phyloP scores from a whole-genome alignment of 2,329 filamentous ascomycete species.

The Phyllosticta citrichinensis region DNA sequence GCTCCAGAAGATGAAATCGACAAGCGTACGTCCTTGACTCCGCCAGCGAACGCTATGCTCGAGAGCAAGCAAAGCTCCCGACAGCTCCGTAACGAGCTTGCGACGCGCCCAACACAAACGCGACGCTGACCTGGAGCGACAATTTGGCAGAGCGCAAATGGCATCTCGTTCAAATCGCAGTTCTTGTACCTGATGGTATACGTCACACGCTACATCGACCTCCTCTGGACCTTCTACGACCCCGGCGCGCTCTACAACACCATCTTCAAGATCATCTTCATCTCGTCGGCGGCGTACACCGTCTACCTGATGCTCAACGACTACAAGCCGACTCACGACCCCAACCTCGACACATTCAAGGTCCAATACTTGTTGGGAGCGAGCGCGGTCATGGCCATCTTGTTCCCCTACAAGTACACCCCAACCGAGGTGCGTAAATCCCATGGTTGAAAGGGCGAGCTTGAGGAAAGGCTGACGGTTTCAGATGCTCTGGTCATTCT shows the following conservation, averaged over 20 bases:
- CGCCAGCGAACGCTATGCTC: neutral
- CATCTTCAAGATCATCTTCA: slow-evolving; percentile 92
- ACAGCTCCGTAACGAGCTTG: neutral
- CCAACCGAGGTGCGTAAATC: slow-evolving; percentile 47
- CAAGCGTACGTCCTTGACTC: slow-evolving; percentile 56
- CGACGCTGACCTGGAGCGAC: slow-evolving; percentile 6
- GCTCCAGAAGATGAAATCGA: slow-evolving; percentile 84
- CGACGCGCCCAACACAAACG: neutral
- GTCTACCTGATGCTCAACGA: slow-evolving; percentile 97
- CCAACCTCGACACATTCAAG: slow-evolving; percentile 93
- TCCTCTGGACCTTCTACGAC: slow-evolving; percentile 73
- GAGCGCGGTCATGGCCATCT: slow-evolving; percentile 64
- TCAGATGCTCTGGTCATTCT: slow-evolving; percentile 92
- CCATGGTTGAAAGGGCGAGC: no score
- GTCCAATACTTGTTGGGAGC: slow-evolving; percentile 87
- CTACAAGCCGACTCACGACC: slow-evolving; percentile 95
- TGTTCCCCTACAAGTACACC: slow-evolving; percentile 80
- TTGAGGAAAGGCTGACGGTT: neutral
- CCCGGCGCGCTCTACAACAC: slow-evolving; percentile 73
- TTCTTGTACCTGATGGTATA: slow-evolving; percentile 91
- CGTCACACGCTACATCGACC: slow-evolving; percentile 79
- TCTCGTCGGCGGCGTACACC: slow-evolving; percentile 80
- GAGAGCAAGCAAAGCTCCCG: neutral
- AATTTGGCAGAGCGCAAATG: slow-evolving; percentile 71
- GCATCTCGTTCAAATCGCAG: slow-evolving; percentile 98